These are phyloP conservation scores for Paramecium tetraurelia DNA, from an alignment of 73 alveolate genomes.

Conservation along the genomic window DNA sequence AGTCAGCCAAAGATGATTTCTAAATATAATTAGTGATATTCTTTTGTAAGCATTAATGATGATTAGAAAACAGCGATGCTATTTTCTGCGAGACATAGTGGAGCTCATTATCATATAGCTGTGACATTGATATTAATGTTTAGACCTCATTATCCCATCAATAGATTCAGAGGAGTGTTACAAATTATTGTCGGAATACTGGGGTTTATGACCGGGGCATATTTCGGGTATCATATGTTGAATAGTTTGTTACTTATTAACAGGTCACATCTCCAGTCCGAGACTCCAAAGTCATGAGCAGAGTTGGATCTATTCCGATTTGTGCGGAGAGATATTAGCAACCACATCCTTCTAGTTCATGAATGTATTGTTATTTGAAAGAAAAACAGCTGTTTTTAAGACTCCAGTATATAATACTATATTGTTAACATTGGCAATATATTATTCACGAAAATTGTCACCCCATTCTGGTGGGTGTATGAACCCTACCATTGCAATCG, in stretches of 20 bases:
- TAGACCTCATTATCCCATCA: constrained; percentile 29
- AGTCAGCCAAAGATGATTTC: constrained; percentile 16
- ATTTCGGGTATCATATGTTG: background rate
- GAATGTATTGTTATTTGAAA: constrained; percentile 33
- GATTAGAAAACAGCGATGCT: background rate
- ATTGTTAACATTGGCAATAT: background rate
- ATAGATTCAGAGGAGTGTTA: background rate
- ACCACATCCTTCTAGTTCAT: constrained; percentile 38
- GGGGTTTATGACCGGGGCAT: constrained; percentile 22
- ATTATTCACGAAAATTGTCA: constrained; percentile 22
- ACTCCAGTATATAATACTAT: constrained; percentile 27
- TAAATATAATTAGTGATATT: background rate
- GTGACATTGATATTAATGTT: constrained; percentile 41
- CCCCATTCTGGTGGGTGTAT: constrained; percentile 53
- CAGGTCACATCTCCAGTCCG: background rate
- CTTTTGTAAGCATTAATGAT: background rate
- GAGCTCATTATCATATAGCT: constrained; percentile 34
- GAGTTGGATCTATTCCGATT: background rate
- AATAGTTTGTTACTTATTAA: constrained; percentile 3
- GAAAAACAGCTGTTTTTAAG: constrained; percentile 11
- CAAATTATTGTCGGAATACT: background rate
- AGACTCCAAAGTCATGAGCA: background rate
- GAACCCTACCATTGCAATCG: constrained; percentile 50
- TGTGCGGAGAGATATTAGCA: constrained; percentile 5
- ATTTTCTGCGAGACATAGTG: constrained; percentile 36